Evolutionary conservation across 129 eudicot species (phyloP), one percentile per base, ranked within the genome.

Genomic region (Oenanthe sinensis): DNA sequence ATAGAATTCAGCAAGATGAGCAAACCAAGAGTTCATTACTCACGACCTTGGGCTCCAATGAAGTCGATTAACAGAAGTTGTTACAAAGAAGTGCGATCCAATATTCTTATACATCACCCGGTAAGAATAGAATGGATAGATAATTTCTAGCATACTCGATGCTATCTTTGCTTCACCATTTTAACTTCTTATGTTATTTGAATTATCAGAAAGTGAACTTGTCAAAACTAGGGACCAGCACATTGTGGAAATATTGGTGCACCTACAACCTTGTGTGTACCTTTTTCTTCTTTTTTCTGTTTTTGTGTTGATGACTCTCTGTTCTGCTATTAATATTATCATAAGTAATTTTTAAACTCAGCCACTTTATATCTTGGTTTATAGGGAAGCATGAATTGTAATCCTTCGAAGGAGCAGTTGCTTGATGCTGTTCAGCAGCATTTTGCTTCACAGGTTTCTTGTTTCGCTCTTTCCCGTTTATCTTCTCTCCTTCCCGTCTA

Each of bases 241-340:
- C 99, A 39, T 82, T 95, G 67, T 88, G 96, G 94, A 91, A 97
- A 92, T 95, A 95, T 76, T 88, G 89, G 83, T 90, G 90, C 63
- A 83, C 82, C 82, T 95, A 88, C 86, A 87, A 92, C 75, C 94
- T 95, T 37, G 99, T 95, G 65, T 44, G 97, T 86, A 24, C 68
- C 67, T 4, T 22, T 17, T 5, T 17, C 6, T 14, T 28, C 33
- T 16, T 37, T 78, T 43, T 45, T 75, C 49, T 24, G 65, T 46
- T 54, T 19, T 52, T 46, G 0, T 45, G 8, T 50, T 71, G 8
- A 12, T 74, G 12, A 77, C 45, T 26, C 30, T 37, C 42, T 6
- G 17, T 1, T 44, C 16, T 13, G 4, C 37, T 8, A 30, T 48
- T 22, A 36, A 10, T 22, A 62, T 28, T 46, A 33, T 54, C 65